A percentile compares a stretch with the other conserved stretches of the same genome.
phyloP scores from a whole-genome alignment of 2,329 filamentous ascomycete genomes.

The Fusarium sp. region DNA sequence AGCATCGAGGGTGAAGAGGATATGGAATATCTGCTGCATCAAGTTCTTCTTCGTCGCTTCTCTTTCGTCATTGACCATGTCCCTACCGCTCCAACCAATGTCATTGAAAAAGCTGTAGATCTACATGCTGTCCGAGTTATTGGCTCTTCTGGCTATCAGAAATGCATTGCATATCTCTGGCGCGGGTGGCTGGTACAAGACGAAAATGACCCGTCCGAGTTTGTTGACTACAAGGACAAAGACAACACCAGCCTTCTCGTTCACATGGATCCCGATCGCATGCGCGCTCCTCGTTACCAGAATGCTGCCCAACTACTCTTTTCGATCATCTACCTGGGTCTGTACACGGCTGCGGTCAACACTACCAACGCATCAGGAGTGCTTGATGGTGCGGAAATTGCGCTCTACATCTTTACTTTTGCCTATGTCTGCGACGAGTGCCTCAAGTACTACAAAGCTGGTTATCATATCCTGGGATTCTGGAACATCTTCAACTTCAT shows the following conservation, averaged over 20 bases:
- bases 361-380: constrained; percentile 90
- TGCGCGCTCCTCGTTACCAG: constrained; percentile 93
- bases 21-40: constrained; percentile 81
- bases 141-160: constrained; percentile 93
- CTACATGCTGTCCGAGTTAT: constrained; percentile 91
- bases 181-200: constrained; percentile 97
- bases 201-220: constrained; percentile 89
- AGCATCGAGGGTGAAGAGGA: constrained; percentile 91
- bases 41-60: constrained; percentile 89
- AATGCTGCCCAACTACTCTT: constrained; percentile 90
- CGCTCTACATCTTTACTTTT: constrained; percentile 91
- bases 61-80: constrained; percentile 82
- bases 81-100: constrained; percentile 84
- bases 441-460: constrained; percentile 94
- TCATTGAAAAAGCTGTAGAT: constrained; percentile 93
- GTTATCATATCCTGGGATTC: constrained; percentile 90
- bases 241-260: constrained; percentile 82
- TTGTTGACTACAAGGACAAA: constrained; percentile 88
- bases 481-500: constrained; percentile 96
- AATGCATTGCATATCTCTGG: constrained; percentile 95
- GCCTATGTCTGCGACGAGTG: constrained; percentile 92
- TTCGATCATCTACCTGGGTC: constrained; percentile 83
- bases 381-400: constrained; percentile 84
- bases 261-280: constrained; percentile 94
- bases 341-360: constrained; percentile 95